phyloP scores from a whole-genome alignment of 805 yeast genomes.

The Myxozyma geophila region DNA sequence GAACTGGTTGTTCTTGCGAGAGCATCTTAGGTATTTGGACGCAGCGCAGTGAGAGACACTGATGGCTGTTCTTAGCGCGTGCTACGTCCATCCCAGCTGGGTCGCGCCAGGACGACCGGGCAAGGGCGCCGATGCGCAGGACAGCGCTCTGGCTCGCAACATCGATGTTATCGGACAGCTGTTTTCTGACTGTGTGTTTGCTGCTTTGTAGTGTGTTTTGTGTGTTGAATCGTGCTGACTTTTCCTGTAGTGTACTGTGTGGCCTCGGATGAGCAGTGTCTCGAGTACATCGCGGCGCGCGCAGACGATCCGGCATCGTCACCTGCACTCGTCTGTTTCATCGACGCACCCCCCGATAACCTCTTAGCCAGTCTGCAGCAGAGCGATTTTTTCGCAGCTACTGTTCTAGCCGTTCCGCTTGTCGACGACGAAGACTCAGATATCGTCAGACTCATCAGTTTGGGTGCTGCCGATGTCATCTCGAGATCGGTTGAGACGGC shows the following conservation, averaged over 20 bases:
- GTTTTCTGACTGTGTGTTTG: conserved; percentile 8
- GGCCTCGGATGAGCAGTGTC: conserved; percentile 14
- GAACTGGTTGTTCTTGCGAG: no score
- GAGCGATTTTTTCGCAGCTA: not conserved
- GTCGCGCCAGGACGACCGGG: conserved; percentile 5
- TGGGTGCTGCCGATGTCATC: conserved; percentile 32
- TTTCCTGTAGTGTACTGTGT: conserved; percentile 7
- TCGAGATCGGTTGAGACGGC: not conserved
- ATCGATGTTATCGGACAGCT: not conserved
- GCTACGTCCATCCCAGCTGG: conserved; percentile 18
- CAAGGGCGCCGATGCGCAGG: not conserved
- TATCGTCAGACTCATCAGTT: conserved; percentile 8
- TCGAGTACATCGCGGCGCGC: conserved; percentile 4
- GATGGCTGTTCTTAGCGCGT: conserved; percentile 14
- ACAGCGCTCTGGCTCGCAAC: conserved; percentile 6
- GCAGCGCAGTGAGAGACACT: not conserved
- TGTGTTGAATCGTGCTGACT: not conserved
- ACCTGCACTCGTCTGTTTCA: conserved; percentile 19
- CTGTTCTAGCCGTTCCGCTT: conserved; percentile 21
- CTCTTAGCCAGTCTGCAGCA: conserved; percentile 3
- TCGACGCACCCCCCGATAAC: conserved; percentile 14
- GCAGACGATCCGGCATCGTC: conserved; percentile 2
- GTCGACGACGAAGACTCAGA: conserved; percentile 29
- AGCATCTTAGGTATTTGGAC: no score
- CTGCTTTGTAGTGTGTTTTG: not conserved